Evolutionary conservation across 495 filamentous ascomycete genomes (phyloP), one percentile per base, ranked within the genome.

Genomic region (Penicillium simplicissimum): DNA sequence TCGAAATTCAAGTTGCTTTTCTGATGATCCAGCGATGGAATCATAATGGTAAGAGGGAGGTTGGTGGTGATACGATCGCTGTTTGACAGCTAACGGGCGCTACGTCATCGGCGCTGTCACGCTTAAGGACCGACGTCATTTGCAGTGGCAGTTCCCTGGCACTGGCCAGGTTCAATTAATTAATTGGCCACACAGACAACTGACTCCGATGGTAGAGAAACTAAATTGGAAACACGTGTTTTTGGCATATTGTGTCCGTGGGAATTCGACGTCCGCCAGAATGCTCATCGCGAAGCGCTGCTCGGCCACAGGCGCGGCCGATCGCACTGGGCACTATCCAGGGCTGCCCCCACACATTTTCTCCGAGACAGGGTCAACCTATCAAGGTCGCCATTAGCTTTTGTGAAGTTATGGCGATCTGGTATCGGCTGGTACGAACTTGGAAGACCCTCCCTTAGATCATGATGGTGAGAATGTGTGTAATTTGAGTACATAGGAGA

Each of bases 91-190:
- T 56, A 58, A 65, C 59, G 63, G 56, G 47, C 55, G 34, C 55
- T 66, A 68, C 60, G 66, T 66, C 63, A 68, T 60, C 33, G 63
- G 57, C 63, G 42, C 43, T 40, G 47, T 35, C 38, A 54, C 35
- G 52, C n/a, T 40, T 45, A 42, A 45, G 42, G 36, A 19, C 34
- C 38, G 40, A 68, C 66, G 66, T 68, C 66, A 68, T 68, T 58
- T 58, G 34, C 40, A 47, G 55, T 49, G 37, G 55, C 49, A 59
- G 37, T 57, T 53, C 38, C 63, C 58, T 43, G 58, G 59, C 58
- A 65, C 38, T 8, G 25, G 28, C 40, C 49, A 58, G 43, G 23
- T 51, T 19, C 33, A 43, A 58, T 58, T 55, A 4, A 65, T 58
- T 61, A 55, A 65, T 55, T 40, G 43, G 49, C 0, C 40, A 38